Evolutionary conservation across 1,284 basidiomycete species (phyloP), one percentile per base, ranked within the genome.

Genomic region (Leccinum pachyderme): DNA sequence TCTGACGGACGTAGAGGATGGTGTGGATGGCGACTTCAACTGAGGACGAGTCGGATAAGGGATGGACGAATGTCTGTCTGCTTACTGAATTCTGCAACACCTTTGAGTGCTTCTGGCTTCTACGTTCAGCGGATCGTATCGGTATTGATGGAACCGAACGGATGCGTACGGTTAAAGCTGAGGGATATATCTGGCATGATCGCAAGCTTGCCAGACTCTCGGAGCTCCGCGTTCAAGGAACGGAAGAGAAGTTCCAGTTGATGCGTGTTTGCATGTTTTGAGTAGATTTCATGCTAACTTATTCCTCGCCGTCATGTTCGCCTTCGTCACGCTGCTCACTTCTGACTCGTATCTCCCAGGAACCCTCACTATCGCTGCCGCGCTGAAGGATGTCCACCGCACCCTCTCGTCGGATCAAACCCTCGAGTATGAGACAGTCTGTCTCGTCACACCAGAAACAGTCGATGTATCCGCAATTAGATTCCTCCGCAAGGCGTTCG

Each of bases 1-100:
- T 81, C 59, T 89, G 86, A 25, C 95, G 87, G 25, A 95, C 84
- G 66, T 92, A 96, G 1, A 98, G 80, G 57, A 98, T 91, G 1
- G 88, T 89, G 69, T 98, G 95, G 56, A 97, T 86, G 2, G 92
- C 90, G 25, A 95, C 90, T 71, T 98, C 95, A 63, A 98, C 93
- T 95, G 58, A 7, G 32, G 33, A 18, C 52, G 18, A 18, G 18
- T 18, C 18, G 35, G 29, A 51, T 61, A 7, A 57, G 60, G 25
- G 37, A 49, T 46, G 47, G 9, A 49, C 33, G n/a, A 25, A 18
- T 25, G 13, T 44, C 29, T 22, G 25, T 9, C 5, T 8, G 65
- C 81, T 61, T 58, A 87, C 86, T 82, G 73, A 89, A 88, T 65
- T 87, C 86, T 46, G 79, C 72, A 52, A 87, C 78, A 11, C 82